Evolutionary conservation across 2,329 filamentous ascomycete genomes (phyloP).

Genomic region (Colletotrichum tropicicola): DNA sequence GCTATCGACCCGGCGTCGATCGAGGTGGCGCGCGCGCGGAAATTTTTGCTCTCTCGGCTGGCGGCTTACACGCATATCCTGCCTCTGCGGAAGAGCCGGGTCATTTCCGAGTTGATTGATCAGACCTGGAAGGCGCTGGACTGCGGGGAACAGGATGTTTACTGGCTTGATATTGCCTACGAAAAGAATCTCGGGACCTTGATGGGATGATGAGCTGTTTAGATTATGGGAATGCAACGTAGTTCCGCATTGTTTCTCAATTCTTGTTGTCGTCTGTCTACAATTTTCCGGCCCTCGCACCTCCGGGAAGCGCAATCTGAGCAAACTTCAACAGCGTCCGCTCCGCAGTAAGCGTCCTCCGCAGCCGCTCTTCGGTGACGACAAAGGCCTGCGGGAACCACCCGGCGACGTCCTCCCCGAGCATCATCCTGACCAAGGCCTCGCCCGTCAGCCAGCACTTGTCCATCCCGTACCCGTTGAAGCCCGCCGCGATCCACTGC

Average conservation of each 20-base stretch:
- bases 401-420: conserved; percentile 32
- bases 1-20: conserved; percentile 15
- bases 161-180: conserved; percentile 31
- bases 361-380: conserved; percentile 28
- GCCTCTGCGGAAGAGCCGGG: conserved; percentile 25
- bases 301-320: neutral
- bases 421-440: conserved; percentile 36
- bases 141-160: conserved; percentile 28
- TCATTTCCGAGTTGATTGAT: conserved; percentile 31
- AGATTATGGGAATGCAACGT: neutral
- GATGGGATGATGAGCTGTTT: conserved; percentile 22
- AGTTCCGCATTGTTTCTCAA: neutral
- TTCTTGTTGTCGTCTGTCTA: neutral
- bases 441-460: conserved; percentile 32
- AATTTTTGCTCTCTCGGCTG: conserved; percentile 27
- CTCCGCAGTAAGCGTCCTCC: conserved; percentile 30
- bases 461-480: conserved; percentile 35
- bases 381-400: conserved; percentile 34
- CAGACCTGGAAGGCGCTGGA: conserved; percentile 31
- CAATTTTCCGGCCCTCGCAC: neutral
- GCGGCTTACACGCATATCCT: conserved; percentile 30
- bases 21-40: conserved; percentile 21
- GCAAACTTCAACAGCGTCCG: conserved; percentile 13
- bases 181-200: conserved; percentile 30
- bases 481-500: conserved; percentile 35